phyloP scores from a whole-genome alignment of 345 rosid genomes.

The Citrus glauca region DNA sequence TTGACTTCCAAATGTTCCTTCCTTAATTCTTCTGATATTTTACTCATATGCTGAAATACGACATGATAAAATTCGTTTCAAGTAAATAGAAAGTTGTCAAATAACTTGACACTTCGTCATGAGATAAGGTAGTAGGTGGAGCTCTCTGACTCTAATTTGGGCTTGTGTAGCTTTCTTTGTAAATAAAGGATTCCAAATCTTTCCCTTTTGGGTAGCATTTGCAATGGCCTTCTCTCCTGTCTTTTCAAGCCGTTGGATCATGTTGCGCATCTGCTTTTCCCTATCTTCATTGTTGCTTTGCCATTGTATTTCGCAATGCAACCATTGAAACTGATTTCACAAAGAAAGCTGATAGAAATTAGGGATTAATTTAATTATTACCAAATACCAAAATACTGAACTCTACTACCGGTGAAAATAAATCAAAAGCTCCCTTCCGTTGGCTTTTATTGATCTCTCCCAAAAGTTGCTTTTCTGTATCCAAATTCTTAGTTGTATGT shows the following conservation, averaged over 20 bases:
- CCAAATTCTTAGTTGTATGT: conserved; percentile 7
- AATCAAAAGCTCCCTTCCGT: background rate
- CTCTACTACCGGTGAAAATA: background rate
- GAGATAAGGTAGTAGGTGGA: background rate
- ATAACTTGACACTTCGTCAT: background rate
- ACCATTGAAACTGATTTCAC: background rate
- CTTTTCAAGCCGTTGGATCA: background rate
- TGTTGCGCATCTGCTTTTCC: background rate
- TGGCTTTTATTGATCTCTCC: background rate
- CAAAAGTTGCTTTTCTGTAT: conserved; percentile 3
- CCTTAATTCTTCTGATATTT: background rate
- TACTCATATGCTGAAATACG: background rate
- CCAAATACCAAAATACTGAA: background rate
- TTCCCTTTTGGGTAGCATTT: conserved; percentile 6
- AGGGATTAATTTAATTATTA: no score
- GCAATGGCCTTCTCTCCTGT: background rate
- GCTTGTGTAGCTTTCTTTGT: background rate
- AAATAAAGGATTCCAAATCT: background rate
- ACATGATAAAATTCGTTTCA: background rate
- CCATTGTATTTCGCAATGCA: background rate
- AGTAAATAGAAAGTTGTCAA: background rate
- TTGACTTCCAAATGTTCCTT: background rate
- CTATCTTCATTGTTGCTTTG: background rate
- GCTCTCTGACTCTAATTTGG: background rate
- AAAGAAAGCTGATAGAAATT: background rate